phyloP scores from a whole-genome alignment of 805 yeast species.

The Ogataea paradorogensis region DNA sequence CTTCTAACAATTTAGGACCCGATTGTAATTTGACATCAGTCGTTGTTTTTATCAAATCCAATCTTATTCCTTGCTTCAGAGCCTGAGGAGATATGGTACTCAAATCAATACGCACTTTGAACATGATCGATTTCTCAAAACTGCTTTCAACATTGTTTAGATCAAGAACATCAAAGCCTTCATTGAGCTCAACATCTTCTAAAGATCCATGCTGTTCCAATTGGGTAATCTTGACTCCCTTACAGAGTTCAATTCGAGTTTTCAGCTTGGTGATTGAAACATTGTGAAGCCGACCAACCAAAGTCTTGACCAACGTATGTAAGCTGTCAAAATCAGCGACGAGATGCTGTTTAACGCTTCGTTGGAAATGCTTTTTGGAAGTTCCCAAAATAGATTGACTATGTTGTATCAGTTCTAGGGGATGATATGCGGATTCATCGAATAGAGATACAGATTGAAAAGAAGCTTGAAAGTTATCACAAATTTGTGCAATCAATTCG shows the following conservation, averaged over 20 bases:
- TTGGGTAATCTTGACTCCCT: slow-evolving; percentile 20
- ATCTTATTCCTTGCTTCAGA: slow-evolving; percentile 15
- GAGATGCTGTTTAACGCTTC: slow-evolving; percentile 16
- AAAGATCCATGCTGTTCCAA: slow-evolving; percentile 21
- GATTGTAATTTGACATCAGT: slow-evolving; percentile 9
- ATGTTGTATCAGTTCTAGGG: slow-evolving; percentile 21
- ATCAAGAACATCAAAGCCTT: slow-evolving; percentile 3
- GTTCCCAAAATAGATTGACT: slow-evolving; percentile 12
- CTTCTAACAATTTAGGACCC: slow-evolving; percentile 3
- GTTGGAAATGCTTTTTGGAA: neutral
- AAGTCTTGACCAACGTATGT: slow-evolving; percentile 2
- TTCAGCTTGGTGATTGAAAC: slow-evolving; percentile 19
- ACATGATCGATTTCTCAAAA: slow-evolving; percentile 22
- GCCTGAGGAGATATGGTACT: slow-evolving; percentile 13
- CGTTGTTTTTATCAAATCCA: slow-evolving; percentile 11
- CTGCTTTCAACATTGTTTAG: slow-evolving; percentile 23
- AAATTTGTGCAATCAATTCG: slow-evolving; percentile 13
- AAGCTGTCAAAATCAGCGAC: slow-evolving; percentile 25
- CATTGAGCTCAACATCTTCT: neutral
- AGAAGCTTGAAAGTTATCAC: slow-evolving; percentile 18
- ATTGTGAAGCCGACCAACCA: slow-evolving; percentile 19
- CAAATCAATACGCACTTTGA: slow-evolving; percentile 24
- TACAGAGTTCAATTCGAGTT: slow-evolving; percentile 14
- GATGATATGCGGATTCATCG: slow-evolving; percentile 28
- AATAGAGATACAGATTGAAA: slow-evolving; percentile 25